Evolutionary conservation across 2,329 filamentous ascomycete species (phyloP), one percentile per base, ranked within the genome.

Genomic region (Diaporthe longicolla): DNA sequence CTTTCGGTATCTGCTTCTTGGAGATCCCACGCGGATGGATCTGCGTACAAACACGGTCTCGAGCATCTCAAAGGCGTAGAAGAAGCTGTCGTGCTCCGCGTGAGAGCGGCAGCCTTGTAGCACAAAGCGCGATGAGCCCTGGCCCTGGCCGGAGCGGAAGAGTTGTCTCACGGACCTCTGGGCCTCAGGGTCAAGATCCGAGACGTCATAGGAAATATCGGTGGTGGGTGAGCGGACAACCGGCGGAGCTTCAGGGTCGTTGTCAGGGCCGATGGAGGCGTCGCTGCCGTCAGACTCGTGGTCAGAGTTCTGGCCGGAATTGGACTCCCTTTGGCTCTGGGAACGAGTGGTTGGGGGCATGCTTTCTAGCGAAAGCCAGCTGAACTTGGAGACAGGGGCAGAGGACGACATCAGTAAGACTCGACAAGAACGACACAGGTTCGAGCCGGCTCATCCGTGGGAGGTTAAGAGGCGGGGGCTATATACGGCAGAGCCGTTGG

Each of bases 61-160:
- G 5, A 87, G 87, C 82, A 91, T 85, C 77, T 89, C 85, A 74
- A 90, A 90, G 63, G 88, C 87, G 73, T 88, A 89, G 26, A 87
- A 86, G 74, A 87, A 78, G 32, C 65, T 63, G 19, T 85, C 83
- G 57, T 77, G 71, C n/a, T 79, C 79, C 29, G 76, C 40, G 52
- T 85, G 83, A 54, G 85, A 82, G 29, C 85, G 84, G 74, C 88
- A 90, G 71, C 84, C 84, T 76, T 89, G 85, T 9, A 90, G 80
- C 0, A 84, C 82, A 73, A 91, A 85, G 73, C 84, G 83, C 3
- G 88, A 86, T 0, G 87, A 85, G 15, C 88, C 84, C 43, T 81
- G 77, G 29, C 73, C 72, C 0, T 76, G 65, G 3, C 71, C 63
- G 17, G 78, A 73, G 32, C 78, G 82, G 75, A 89, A 87, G 32